Evolutionary conservation across 208 protist species (phyloP).

Genomic region (Leishmania aethiopica): DNA sequence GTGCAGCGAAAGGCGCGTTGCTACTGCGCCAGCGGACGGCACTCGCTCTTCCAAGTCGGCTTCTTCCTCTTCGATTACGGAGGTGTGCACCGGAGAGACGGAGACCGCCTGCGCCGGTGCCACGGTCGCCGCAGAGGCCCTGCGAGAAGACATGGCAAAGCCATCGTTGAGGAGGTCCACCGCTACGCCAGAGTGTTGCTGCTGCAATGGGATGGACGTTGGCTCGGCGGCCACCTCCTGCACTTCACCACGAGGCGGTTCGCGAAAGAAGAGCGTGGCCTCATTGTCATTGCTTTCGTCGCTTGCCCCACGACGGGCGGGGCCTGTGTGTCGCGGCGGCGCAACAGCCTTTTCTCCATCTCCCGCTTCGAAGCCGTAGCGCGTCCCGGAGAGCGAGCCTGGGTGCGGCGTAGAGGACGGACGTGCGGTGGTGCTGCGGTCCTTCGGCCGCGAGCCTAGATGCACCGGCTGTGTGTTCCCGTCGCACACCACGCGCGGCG

Average conservation of each 20-base stretch:
- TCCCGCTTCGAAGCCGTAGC: neutral
- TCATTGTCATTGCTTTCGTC: conserved; percentile 18
- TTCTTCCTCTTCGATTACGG: conserved; percentile 10
- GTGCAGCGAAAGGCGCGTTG: conserved; percentile 3
- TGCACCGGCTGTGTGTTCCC: conserved; percentile 8
- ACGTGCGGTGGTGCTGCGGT: conserved; percentile 39
- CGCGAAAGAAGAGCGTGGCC: conserved; percentile 24
- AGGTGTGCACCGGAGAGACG: neutral
- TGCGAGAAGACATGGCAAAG: conserved; percentile 24
- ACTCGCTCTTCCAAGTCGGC: conserved; percentile 9
- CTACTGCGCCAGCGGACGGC: neutral
- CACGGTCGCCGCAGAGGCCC: neutral
- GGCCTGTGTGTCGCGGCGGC: conserved; percentile 1
- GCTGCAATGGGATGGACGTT: neutral
- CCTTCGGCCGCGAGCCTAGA: conserved; percentile 29
- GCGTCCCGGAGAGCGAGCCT: neutral
- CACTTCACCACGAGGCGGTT: conserved; percentile 20
- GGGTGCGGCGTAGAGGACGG: conserved; percentile 24
- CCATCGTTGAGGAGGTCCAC: conserved; percentile 23
- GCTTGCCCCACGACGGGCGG: conserved; percentile 3
- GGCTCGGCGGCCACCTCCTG: conserved; percentile 11
- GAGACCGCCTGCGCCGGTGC: neutral
- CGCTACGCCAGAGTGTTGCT: conserved; percentile 3
- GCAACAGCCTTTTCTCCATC: neutral
- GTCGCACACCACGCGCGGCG: conserved; percentile 20